These are phyloP conservation scores for Penicillium psychrosexuale DNA, from an alignment of 2,329 filamentous ascomycete species.

Conservation along the genomic window DNA sequence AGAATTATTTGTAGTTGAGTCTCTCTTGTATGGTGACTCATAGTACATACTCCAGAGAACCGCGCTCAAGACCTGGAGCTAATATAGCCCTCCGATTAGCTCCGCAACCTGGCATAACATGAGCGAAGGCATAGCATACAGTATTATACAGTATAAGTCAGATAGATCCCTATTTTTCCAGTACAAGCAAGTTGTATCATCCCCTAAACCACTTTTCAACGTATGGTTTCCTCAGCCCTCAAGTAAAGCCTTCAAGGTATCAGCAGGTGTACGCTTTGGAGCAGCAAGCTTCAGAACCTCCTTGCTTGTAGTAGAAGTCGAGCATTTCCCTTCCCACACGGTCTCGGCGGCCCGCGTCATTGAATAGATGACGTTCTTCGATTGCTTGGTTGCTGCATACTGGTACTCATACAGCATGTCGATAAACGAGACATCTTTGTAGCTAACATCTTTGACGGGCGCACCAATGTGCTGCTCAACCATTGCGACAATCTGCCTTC, in stretches of 20 bases:
- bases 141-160: no score
- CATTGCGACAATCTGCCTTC: conserved; percentile 34
- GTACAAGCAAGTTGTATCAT: no score
- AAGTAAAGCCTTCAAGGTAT: conserved; percentile 23
- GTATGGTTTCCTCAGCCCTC: no score
- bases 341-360: conserved; percentile 23
- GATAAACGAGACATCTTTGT: conserved; percentile 32
- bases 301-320: conserved; percentile 23
- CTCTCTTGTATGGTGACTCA: no score
- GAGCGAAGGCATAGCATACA: no score
- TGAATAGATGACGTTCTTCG: conserved; percentile 31
- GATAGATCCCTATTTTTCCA: no score
- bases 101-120: no score
- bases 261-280: conserved; percentile 28
- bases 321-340: conserved; percentile 34
- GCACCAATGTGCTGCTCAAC: conserved; percentile 35
- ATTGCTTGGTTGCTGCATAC: conserved; percentile 11
- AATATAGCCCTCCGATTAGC: no score
- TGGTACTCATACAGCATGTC: conserved; percentile 20
- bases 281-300: conserved; percentile 31
- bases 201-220: no score
- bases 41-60: no score
- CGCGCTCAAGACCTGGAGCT: no score
- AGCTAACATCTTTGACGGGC: conserved; percentile 29
- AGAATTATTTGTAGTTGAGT: no score